Conservation (phyloP, 768 basidiomycete species). For the Macrolepiota dolichaula region DNA sequence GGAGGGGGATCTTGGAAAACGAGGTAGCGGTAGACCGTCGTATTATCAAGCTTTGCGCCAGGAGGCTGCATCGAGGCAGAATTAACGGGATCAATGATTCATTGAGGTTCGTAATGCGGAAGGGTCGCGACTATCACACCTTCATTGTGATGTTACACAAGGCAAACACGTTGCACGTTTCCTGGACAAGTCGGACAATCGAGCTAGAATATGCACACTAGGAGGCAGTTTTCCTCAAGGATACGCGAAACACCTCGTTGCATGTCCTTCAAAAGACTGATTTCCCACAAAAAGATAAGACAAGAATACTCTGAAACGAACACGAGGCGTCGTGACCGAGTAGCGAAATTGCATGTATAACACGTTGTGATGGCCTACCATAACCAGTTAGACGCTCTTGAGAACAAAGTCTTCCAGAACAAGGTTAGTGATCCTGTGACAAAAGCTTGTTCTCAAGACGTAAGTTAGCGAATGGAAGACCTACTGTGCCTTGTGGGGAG, state of each 20-base stretch:
- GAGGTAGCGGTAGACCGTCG: conserved; percentile 14
- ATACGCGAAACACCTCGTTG: background rate
- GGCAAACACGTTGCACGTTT: conserved; percentile 16
- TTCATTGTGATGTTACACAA: conserved; percentile 1
- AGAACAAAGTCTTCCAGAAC: background rate
- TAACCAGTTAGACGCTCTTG: background rate
- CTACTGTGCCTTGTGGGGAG: background rate
- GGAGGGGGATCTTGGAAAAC: conserved; percentile 16
- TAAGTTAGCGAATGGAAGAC: background rate
- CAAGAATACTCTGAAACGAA: conserved; percentile 2
- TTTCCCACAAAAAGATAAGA: background rate
- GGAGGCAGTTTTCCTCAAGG: background rate
- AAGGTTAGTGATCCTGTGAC: background rate
- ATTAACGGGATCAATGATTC: conserved; percentile 6
- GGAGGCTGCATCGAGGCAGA: conserved; percentile 43
- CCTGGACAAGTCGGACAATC: background rate
- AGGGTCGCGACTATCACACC: conserved; percentile 17
- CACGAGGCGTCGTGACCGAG: conserved; percentile 6
- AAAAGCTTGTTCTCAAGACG: background rate
- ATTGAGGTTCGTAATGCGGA: background rate
- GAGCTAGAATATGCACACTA: background rate
- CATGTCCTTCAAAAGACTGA: background rate
- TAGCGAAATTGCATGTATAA: background rate
- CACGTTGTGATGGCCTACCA: conserved; percentile 8
- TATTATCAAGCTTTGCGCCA: conserved; percentile 39